Conservation (phyloP, 805 yeast species). For the Tetrapisispora iriomotensis region DNA sequence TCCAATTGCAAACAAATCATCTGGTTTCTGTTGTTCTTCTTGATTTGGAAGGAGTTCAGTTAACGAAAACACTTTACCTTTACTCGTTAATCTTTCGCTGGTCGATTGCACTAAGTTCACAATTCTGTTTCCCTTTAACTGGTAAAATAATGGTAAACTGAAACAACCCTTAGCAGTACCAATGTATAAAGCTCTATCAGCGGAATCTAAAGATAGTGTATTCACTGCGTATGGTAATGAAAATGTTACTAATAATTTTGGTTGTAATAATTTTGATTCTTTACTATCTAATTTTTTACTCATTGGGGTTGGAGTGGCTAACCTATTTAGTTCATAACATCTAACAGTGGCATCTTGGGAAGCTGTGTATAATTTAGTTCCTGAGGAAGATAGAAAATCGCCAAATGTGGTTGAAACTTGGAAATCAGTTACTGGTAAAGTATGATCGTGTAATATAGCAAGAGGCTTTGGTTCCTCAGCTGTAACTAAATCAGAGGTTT, state of each 20-base stretch:
- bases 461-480: constrained; percentile 44
- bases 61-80: constrained; percentile 35
- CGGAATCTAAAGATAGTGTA: constrained; percentile 62
- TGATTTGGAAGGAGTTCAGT: constrained; percentile 35
- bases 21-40: constrained; percentile 10
- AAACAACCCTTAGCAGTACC: constrained; percentile 54
- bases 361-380: constrained; percentile 53
- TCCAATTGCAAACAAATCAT: constrained; percentile 17
- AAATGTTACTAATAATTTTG: constrained; percentile 53
- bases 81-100: constrained; percentile 37
- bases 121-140: constrained; percentile 31
- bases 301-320: constrained; percentile 5
- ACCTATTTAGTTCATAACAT: constrained; percentile 46
- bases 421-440: constrained; percentile 35
- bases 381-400: constrained; percentile 31
- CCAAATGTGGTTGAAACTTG: constrained; percentile 38
- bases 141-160: constrained; percentile 22
- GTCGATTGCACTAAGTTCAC: constrained; percentile 37
- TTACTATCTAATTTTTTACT: constrained; percentile 22
- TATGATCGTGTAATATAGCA: constrained; percentile 51
- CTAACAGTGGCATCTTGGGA: constrained; percentile 71
- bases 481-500: constrained; percentile 43
- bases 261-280: constrained; percentile 2
- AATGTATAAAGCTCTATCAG: constrained; percentile 61
- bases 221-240: constrained; percentile 52